These are phyloP conservation scores for Breviolum minutum DNA, from an alignment of 73 alveolate genomes.

Conservation along the genomic window DNA sequence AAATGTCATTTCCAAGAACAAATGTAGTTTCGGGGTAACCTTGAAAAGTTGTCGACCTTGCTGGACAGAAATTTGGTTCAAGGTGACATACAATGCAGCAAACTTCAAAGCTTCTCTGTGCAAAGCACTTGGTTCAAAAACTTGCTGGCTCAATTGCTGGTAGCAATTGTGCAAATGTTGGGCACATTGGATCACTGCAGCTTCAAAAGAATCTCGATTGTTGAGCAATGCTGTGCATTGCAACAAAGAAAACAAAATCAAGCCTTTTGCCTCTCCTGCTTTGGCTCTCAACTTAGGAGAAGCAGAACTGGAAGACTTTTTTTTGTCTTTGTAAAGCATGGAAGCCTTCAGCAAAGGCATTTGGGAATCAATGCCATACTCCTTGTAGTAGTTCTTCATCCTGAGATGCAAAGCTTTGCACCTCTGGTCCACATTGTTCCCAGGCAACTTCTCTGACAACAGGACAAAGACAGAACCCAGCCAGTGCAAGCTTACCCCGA, in stretches of 20 bases:
- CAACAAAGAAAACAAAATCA: background rate
- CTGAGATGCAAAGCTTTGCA: background rate
- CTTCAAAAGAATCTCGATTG: background rate
- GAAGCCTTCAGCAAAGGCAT: constrained; percentile 9
- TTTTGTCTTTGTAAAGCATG: background rate
- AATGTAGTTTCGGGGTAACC: constrained; percentile 3
- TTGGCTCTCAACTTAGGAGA: constrained; percentile 27
- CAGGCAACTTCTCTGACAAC: background rate
- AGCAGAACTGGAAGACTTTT: background rate
- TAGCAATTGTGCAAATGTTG: background rate
- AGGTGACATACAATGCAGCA: background rate
- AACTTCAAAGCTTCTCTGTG: background rate
- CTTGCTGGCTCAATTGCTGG: constrained; percentile 3
- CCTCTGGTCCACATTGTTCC: background rate
- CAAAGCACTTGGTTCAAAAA: background rate
- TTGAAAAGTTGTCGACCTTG: background rate
- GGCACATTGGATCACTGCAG: background rate
- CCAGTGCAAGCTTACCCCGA: background rate
- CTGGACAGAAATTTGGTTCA: background rate
- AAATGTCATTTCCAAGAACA: background rate
- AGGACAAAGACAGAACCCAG: background rate
- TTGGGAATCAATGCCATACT: background rate
- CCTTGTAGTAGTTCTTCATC: background rate
- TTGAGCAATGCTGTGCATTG: background rate
- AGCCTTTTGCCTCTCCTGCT: background rate